Evolutionary conservation across 2,329 filamentous ascomycete genomes (phyloP).

Genomic region (Neonectria coccinea): DNA sequence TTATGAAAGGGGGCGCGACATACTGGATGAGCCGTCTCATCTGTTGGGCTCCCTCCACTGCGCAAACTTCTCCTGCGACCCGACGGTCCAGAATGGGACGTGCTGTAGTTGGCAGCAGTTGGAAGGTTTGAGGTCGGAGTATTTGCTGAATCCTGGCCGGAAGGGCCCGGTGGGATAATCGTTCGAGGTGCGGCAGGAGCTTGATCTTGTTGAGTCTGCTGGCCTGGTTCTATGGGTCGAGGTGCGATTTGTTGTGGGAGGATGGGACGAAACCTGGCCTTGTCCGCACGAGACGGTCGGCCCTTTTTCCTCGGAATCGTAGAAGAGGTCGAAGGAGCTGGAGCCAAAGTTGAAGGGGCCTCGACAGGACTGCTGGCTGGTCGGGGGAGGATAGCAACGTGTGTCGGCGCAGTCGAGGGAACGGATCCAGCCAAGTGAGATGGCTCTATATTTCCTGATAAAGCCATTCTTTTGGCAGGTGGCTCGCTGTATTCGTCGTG

Average conservation of each 20-base stretch:
- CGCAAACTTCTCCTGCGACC: constrained; percentile 6
- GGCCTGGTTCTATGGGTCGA: constrained; percentile 36
- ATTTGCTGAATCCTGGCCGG: constrained; percentile 2
- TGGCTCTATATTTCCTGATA: constrained; percentile 17
- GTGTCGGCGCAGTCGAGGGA: constrained; percentile 20
- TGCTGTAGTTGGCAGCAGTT: constrained; percentile 17
- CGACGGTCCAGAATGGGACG: constrained; percentile 3
- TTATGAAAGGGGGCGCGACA: not conserved
- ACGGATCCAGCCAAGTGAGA: not conserved
- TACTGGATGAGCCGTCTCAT: constrained; percentile 16
- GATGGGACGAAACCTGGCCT: constrained; percentile 46
- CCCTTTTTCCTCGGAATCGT: constrained; percentile 56
- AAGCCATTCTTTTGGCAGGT: constrained; percentile 49
- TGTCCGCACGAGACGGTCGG: constrained; percentile 59
- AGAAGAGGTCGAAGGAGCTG: constrained; percentile 17
- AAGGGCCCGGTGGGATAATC: constrained; percentile 1
- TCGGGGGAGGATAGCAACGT: constrained; percentile 43
- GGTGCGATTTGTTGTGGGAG: constrained; percentile 51
- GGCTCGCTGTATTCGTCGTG: constrained; percentile 50
- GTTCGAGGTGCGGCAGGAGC: constrained; percentile 6
- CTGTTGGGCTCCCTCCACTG: constrained; percentile 1
- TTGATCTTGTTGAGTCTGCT: constrained; percentile 2
- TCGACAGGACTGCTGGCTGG: constrained; percentile 32
- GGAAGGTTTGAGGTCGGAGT: not conserved
- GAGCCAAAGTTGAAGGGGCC: constrained; percentile 18